Base-by-base conservation (phyloP, 2,329 filamentous ascomycete genomes). In the Grosmannia penicillata region DNA sequence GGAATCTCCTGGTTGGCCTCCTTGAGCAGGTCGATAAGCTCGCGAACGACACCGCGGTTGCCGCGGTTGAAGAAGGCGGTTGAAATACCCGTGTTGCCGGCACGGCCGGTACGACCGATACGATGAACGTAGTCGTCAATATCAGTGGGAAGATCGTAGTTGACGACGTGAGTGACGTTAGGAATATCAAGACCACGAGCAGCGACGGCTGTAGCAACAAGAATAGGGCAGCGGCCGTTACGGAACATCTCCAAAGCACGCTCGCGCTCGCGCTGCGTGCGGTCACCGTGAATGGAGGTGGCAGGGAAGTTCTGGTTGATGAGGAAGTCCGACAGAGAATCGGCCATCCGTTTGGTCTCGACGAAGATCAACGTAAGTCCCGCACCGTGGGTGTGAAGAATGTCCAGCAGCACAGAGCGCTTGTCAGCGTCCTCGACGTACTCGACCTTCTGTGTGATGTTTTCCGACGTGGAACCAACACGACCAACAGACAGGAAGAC, bases 41-140 rank as follows among this genome's bases (percentile, higher is more conserved):
- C 91, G 49, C 91, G 82, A 47, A 96, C 91, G 50, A 98, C 85
- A 64, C 91, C 91, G 53, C 91, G 85, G 72, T 98, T 98, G 56
- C 89, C 89, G 57, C 91, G 89, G 75, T 98, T 98, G 80, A 98
- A 96, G 74, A 98, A 98, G 41, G 91, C 91, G 51, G 91, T 98
- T 6, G 91, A 84, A 50, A 94, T 79, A 80, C 91, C 91, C 53
- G 89, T 96, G 72, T 98, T 98, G 61, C 91, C 91, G 48, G 91
- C 91, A 85, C 91, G 91, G 57, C 91, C 91, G 48, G 91, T 98
- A 89, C 91, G 91, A 79, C 91, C 91, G 55, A 98, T 98, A 60
- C 91, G 84, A 64, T 96, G 89, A 41, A 96, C 89, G 50, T 96
- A 96, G 64, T 95, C 89, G 54, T 96, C 89, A 55, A 95, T 93